Percentiles rank a stretch among this genome's conserved stretches.
Conservation (phyloP, 169 alveolate genomes). For the Ichthyophthirius multifiliis region DNA sequence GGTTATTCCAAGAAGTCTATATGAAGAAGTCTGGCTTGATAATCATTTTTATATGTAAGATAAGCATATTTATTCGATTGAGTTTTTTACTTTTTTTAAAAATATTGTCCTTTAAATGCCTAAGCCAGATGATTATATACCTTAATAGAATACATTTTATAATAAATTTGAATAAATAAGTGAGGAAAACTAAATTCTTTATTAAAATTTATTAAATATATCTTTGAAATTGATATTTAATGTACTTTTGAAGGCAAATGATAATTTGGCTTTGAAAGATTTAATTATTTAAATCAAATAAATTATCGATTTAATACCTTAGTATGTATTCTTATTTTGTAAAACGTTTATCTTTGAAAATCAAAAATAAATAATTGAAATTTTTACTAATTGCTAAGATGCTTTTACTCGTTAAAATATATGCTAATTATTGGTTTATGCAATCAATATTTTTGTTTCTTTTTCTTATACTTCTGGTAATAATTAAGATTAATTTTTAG, state of each 20-base stretch:
- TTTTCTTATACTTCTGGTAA: background rate
- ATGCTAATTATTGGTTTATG: background rate
- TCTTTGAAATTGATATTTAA: background rate
- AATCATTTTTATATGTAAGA: conserved; percentile 48
- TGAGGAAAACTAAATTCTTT: background rate
- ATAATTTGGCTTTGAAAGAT: background rate
- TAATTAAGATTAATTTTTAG: background rate
- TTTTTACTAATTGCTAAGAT: background rate
- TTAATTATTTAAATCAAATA: background rate
- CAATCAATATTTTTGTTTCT: background rate
- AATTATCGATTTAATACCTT: background rate
- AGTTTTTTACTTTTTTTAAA: background rate
- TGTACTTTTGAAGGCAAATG: background rate
- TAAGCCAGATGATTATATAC: background rate
- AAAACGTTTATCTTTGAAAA: background rate
- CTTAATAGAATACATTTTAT: background rate
- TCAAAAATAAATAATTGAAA: background rate
- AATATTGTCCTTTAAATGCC: background rate
- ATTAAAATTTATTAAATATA: background rate
- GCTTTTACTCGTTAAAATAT: background rate
- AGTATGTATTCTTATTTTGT: background rate
- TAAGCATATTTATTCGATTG: conserved; percentile 17
- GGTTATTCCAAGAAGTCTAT: background rate
- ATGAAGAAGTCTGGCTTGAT: conserved; percentile 46
- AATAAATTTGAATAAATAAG: background rate